These are phyloP conservation scores for Pyrus pyrifolia DNA, from an alignment of 306 rosid species.

Conservation along the genomic window DNA sequence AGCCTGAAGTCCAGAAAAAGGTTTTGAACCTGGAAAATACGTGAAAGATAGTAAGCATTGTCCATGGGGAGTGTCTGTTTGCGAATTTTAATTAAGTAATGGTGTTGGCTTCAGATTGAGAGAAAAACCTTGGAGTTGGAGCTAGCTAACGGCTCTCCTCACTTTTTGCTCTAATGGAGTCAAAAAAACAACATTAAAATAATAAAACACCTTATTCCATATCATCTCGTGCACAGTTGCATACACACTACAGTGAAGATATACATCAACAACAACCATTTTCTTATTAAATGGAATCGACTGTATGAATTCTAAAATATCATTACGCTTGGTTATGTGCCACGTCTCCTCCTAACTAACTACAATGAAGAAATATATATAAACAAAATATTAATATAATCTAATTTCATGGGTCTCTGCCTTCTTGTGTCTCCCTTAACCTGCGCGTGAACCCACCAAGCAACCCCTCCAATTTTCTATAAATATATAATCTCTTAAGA, in stretches of 20 bases:
- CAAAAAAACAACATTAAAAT: slow-evolving; percentile 6
- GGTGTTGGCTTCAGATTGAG: background rate
- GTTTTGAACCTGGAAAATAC: background rate
- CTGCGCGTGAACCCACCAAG: slow-evolving; percentile 20
- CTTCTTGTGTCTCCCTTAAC: background rate
- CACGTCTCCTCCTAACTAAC: no score
- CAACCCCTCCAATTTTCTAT: slow-evolving; percentile 4
- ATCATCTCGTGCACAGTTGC: background rate
- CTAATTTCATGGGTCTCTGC: background rate
- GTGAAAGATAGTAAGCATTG: background rate
- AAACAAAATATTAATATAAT: background rate
- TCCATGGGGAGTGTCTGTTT: background rate
- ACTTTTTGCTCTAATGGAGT: background rate
- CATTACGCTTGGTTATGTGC: fast-evolving
- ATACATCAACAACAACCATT: background rate
- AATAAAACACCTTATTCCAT: background rate
- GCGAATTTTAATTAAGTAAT: background rate
- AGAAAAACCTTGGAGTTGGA: slow-evolving; percentile 8
- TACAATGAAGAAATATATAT: background rate
- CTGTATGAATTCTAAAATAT: no score
- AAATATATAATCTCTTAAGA: background rate
- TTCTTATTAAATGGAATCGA: fast-evolving
- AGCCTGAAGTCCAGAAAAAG: background rate
- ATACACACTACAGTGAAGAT: background rate
- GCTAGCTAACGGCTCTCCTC: background rate